A percentile compares a stretch with the other conserved stretches of the same genome.
Conservation (phyloP, 2,329 filamentous ascomycete species). For the Colletotrichum tabaci region DNA sequence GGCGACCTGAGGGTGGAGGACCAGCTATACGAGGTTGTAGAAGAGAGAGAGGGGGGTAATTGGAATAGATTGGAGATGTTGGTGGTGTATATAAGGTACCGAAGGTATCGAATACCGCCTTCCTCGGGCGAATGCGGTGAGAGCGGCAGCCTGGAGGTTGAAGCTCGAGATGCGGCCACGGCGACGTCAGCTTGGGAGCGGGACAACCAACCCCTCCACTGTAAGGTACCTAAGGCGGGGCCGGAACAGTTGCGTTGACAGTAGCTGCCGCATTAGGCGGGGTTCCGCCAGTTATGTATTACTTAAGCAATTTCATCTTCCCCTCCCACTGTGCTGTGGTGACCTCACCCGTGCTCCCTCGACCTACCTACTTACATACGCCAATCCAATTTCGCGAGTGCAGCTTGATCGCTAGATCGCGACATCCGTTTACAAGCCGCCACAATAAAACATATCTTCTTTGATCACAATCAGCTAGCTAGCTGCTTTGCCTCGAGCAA, state of each 20-base stretch:
- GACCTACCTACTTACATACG: too few relatives aligned
- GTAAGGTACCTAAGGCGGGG: constrained; percentile 6
- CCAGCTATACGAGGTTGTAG: background rate
- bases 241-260: background rate
- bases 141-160: constrained; percentile 7
- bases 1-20: constrained; percentile 1
- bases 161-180: constrained; percentile 29
- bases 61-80: too few relatives aligned
- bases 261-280: constrained; percentile 15
- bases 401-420: background rate
- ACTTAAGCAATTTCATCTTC: background rate
- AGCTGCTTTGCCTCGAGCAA: background rate
- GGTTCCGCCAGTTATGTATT: constrained; percentile 19
- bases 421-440: background rate
- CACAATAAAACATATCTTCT: too few relatives aligned
- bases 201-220: too few relatives aligned
- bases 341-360: too few relatives aligned
- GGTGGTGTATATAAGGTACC: too few relatives aligned
- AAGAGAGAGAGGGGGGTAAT: too few relatives aligned
- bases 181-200: constrained; percentile 31
- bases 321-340: too few relatives aligned
- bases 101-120: background rate
- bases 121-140: background rate
- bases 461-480: background rate
- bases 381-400: background rate